Conservation (phyloP, 257 asterid genomes). For the Phtheirospermum japonicum region DNA sequence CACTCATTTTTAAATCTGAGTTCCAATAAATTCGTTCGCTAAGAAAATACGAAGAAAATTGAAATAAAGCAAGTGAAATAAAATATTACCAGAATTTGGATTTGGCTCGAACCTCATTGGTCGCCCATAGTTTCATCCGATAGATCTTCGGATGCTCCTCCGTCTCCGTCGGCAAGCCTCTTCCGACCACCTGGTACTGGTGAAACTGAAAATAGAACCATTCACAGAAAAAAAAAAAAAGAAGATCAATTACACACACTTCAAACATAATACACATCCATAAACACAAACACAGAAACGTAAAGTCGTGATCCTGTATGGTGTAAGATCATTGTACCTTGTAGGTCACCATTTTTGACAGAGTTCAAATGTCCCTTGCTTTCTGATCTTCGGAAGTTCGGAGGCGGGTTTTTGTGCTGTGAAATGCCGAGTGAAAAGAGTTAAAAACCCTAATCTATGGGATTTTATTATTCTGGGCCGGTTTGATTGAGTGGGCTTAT, state of each 20-base stretch:
- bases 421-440: not conserved
- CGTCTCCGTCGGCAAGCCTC: slow-evolving; percentile 57
- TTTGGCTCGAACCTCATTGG: slow-evolving; percentile 26
- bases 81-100: slow-evolving; percentile 54
- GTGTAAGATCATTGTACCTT: slow-evolving; percentile 26
- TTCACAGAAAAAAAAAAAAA: not conserved
- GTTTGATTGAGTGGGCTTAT: no score
- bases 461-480: not conserved
- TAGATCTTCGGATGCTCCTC: slow-evolving; percentile 38
- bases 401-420: slow-evolving; percentile 19
- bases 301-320: not conserved
- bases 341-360: slow-evolving; percentile 40
- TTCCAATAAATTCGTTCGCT: no score
- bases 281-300: not conserved
- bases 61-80: not conserved
- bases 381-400: not conserved
- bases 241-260: not conserved
- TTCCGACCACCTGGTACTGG: slow-evolving; percentile 67
- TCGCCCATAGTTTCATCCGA: slow-evolving; percentile 6
- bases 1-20: not conserved
- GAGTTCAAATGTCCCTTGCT: slow-evolving; percentile 13
- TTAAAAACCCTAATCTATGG: slow-evolving; percentile 13
- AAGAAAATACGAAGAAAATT: no score
- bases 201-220: slow-evolving; percentile 41
- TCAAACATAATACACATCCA: not conserved